Evolutionary conservation across 106 monocot genomes (phyloP).

Genomic region (Acorus calamus): DNA sequence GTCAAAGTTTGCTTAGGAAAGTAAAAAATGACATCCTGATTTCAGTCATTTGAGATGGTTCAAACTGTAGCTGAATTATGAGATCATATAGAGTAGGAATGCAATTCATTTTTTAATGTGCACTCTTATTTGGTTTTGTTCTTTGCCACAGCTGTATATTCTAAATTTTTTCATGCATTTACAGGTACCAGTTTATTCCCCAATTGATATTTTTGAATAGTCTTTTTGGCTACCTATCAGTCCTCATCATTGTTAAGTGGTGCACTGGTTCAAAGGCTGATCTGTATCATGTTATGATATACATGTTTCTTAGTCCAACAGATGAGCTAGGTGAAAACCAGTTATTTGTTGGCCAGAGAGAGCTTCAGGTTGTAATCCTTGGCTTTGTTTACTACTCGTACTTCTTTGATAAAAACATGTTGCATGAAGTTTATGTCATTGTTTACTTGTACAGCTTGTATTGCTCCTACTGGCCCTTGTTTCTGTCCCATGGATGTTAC

Average conservation of each 20-base stretch:
- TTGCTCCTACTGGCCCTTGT: slow-evolving; percentile 74
- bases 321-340: slow-evolving; percentile 98
- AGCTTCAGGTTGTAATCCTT: slow-evolving; percentile 46
- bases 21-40: no score
- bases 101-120: no score
- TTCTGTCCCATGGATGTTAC: slow-evolving; percentile 80
- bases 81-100: no score
- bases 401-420: no score
- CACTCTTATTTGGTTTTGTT: no score
- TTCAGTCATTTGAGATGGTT: no score
- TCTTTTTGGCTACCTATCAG: slow-evolving; percentile 88
- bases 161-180: background rate
- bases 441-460: slow-evolving; percentile 49
- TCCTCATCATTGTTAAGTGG: slow-evolving; percentile 93
- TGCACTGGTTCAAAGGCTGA: slow-evolving; percentile 88
- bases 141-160: no score
- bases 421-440: background rate
- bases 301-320: slow-evolving; percentile 98
- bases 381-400: background rate
- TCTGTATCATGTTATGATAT: slow-evolving; percentile 99
- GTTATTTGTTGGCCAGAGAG: slow-evolving; percentile 83
- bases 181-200: slow-evolving; percentile 87
- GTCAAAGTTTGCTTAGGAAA: no score
- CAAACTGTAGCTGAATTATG: no score
- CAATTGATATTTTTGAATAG: slow-evolving; percentile 96